Percentiles rank a stretch among this genome's conserved stretches.
These are phyloP conservation scores for Leccinum huronense DNA, from an alignment of 1,284 basidiomycete genomes.

Conservation along the genomic window DNA sequence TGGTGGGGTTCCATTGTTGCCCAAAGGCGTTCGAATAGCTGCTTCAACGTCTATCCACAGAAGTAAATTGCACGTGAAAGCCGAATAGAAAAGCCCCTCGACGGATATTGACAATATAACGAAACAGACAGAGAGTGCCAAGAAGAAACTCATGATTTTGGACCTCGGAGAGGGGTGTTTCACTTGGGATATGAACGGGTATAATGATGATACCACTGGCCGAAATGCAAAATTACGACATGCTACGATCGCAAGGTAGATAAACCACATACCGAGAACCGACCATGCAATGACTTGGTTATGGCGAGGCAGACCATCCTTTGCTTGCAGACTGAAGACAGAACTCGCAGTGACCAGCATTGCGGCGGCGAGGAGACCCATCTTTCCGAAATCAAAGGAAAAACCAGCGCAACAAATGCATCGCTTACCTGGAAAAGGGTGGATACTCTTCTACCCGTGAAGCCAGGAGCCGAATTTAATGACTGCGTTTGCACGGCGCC, in stretches of 20 bases:
- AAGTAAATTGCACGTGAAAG: constrained; percentile 62
- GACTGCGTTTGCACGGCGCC: constrained; percentile 20
- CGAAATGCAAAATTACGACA: constrained; percentile 21
- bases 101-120: constrained; percentile 80
- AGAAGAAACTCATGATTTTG: constrained; percentile 59
- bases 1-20: constrained; percentile 6
- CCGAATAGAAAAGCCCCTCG: constrained; percentile 78
- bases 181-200: constrained; percentile 47
- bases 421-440: constrained; percentile 40
- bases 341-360: constrained; percentile 60
- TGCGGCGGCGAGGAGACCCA: constrained; percentile 44
- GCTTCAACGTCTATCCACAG: constrained; percentile 73
- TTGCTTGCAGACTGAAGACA: constrained; percentile 58
- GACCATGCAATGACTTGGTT: constrained; percentile 71
- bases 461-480: neutral
- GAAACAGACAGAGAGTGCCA: constrained; percentile 77
- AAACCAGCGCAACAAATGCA: neutral
- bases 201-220: constrained; percentile 49
- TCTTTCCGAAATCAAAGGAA: constrained; percentile 21
- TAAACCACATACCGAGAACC: constrained; percentile 51
- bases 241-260: neutral
- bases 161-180: constrained; percentile 42
- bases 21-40: constrained; percentile 35
- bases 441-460: constrained; percentile 10
- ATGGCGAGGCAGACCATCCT: constrained; percentile 61